These are phyloP conservation scores for Panaeolus papilionaceus DNA, from an alignment of 768 basidiomycete species.

Conservation along the genomic window DNA sequence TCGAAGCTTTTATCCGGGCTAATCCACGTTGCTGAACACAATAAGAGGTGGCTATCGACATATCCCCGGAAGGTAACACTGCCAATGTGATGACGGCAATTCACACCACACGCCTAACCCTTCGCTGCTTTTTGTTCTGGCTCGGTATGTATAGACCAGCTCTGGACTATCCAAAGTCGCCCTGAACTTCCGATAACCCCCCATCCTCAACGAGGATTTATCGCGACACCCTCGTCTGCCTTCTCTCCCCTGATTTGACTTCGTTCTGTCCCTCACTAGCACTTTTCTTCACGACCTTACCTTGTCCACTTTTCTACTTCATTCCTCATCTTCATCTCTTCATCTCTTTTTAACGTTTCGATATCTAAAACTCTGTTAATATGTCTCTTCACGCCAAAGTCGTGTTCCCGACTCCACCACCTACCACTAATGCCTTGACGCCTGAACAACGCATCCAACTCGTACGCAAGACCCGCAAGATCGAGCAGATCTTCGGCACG, in stretches of 20 bases:
- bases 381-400: constrained; percentile 35
- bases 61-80: background rate
- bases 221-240: background rate
- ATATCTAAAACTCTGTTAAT: constrained; percentile 19
- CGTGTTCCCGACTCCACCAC: constrained; percentile 56
- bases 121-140: constrained; percentile 28
- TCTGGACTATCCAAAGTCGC: constrained; percentile 2
- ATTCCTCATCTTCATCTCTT: background rate
- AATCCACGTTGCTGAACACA: constrained; percentile 12
- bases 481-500: constrained; percentile 61
- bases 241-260: background rate
- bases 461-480: constrained; percentile 62
- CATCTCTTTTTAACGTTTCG: background rate
- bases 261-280: constrained; percentile 15
- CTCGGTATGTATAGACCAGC: constrained; percentile 22
- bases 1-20: constrained; percentile 1
- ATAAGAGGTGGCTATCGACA: background rate
- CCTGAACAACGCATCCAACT: constrained; percentile 59
- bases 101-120: constrained; percentile 4
- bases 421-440: constrained; percentile 62
- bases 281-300: constrained; percentile 11
- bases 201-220: constrained; percentile 4
- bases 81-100: constrained; percentile 9
- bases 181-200: constrained; percentile 10
- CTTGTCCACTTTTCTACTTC: constrained; percentile 17